Conservation (phyloP, 495 filamentous ascomycete genomes). For the Neurospora sp. region DNA sequence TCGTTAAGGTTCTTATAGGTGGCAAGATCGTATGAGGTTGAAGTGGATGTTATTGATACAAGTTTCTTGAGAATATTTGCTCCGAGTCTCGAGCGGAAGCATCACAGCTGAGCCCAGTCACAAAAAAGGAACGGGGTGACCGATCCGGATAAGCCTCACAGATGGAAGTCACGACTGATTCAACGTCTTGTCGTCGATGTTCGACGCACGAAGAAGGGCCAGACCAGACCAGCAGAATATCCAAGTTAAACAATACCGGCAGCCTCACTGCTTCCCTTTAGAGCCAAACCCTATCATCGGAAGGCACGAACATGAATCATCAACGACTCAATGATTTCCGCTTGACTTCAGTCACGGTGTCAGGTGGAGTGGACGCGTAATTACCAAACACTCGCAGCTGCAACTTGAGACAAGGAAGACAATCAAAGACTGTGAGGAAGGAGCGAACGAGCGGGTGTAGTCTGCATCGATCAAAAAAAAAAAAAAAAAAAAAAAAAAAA, state of each 20-base stretch:
- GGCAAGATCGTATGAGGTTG: background rate
- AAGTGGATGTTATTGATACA: too few species aligned
- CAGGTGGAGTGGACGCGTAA: background rate
- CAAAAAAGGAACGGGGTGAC: background rate
- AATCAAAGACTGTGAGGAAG: too few species aligned
- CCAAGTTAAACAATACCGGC: too few species aligned
- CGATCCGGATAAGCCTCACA: background rate
- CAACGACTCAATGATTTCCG: background rate
- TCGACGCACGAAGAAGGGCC: too few species aligned
- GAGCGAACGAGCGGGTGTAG: too few species aligned
- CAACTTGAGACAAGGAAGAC: background rate
- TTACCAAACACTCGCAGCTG: background rate
- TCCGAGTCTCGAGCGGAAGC: background rate
- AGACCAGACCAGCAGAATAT: too few species aligned
- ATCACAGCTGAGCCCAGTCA: background rate
- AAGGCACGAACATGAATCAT: background rate
- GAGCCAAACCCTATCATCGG: background rate
- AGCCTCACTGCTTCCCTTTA: too few species aligned
- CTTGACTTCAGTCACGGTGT: background rate
- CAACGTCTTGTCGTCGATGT: too few species aligned
- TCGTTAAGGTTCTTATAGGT: background rate
- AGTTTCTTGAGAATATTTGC: background rate
- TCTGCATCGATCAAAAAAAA: too few species aligned
- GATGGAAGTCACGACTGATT: background rate
- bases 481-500: too few species aligned